Percentiles rank a stretch among this genome's conserved stretches.
Conservation (phyloP, 495 filamentous ascomycete species). For the Podospora anserina region DNA sequence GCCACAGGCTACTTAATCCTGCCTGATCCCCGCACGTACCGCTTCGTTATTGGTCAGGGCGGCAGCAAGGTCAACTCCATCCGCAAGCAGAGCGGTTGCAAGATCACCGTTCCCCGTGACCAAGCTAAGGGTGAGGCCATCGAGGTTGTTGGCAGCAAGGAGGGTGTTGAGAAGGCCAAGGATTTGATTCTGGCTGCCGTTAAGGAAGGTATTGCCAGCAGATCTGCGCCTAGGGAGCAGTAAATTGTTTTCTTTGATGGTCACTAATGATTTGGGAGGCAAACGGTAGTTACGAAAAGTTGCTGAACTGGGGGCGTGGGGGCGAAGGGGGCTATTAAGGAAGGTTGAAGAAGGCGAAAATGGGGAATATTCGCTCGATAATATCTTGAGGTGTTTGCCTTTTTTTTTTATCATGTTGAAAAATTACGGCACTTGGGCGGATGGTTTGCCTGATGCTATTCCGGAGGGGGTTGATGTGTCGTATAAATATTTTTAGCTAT, state of each 20-base stretch:
- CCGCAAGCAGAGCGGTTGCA: constrained; percentile 85
- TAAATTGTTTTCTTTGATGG: neutral
- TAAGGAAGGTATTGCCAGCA: constrained; percentile 41
- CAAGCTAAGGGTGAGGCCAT: constrained; percentile 78
- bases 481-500: neutral
- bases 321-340: neutral
- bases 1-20: constrained; percentile 82
- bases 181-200: constrained; percentile 85
- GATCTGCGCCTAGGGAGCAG: constrained; percentile 9
- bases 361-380: neutral
- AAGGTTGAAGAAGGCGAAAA: neutral
- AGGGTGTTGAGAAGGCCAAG: constrained; percentile 82
- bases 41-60: constrained; percentile 82
- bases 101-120: constrained; percentile 84
- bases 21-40: constrained; percentile 84
- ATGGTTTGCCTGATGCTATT: neutral
- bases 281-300: neutral
- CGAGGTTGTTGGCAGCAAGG: constrained; percentile 73
- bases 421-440: neutral
- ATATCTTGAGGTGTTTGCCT: constrained; percentile 1
- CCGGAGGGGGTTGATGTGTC: neutral
- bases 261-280: constrained; percentile 12
- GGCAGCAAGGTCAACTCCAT: constrained; percentile 90
- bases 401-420: neutral
- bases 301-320: neutral